These are phyloP conservation scores for Mycena capillaripes DNA, from an alignment of 768 basidiomycete species.

Conservation along the genomic window DNA sequence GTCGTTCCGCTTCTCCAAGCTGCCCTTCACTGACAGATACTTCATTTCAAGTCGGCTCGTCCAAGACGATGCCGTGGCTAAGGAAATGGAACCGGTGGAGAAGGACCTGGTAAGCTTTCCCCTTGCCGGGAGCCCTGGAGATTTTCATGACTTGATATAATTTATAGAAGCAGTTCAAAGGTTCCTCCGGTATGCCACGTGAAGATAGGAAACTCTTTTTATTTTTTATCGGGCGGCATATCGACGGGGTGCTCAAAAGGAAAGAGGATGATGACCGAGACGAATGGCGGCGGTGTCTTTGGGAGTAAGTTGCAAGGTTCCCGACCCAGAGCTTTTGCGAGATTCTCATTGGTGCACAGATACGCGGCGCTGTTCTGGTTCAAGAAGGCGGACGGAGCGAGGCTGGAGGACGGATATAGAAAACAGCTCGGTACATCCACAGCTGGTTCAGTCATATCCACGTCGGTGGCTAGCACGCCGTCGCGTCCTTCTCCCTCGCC, in stretches of 20 bases:
- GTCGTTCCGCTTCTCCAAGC: neutral
- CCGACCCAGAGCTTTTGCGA: no score
- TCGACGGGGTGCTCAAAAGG: neutral
- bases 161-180: neutral
- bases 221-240: neutral
- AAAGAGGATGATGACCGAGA: conserved; percentile 2
- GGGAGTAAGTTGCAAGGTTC: conserved; percentile 18
- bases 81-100: conserved; percentile 7
- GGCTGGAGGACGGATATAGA: neutral
- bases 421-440: no score
- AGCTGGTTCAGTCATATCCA: neutral
- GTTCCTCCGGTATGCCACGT: no score
- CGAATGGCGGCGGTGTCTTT: neutral
- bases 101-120: neutral
- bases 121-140: neutral
- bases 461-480: neutral
- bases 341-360: neutral
- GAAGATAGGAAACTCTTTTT: neutral
- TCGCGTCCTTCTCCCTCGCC: neutral
- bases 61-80: neutral
- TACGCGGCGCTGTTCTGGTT: conserved; percentile 1
- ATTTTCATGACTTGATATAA: neutral
- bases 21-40: neutral
- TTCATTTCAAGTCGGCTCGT: neutral
- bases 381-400: no score